phyloP scores from a whole-genome alignment of 495 filamentous ascomycete species.

The Chaetomium tenue region DNA sequence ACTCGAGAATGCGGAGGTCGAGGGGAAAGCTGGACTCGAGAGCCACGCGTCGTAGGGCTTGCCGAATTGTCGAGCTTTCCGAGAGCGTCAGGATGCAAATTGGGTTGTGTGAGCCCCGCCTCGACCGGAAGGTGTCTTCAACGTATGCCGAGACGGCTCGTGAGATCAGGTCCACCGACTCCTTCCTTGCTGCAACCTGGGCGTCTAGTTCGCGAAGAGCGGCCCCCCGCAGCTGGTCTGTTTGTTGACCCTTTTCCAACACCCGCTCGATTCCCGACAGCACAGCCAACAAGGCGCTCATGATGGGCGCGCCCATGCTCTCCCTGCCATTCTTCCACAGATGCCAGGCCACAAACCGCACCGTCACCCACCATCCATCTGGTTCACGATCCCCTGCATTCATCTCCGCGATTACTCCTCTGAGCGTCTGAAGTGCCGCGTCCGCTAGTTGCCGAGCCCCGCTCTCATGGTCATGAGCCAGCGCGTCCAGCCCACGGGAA shows the following conservation, averaged over 20 bases:
- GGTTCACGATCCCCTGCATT: constrained; percentile 13
- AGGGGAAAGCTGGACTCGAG: constrained; percentile 33
- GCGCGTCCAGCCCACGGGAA: constrained; percentile 42
- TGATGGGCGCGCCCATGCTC: constrained; percentile 62
- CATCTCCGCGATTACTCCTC: constrained; percentile 39
- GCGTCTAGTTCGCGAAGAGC: constrained; percentile 21
- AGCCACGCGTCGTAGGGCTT: constrained; percentile 31
- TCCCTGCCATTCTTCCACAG: constrained; percentile 60
- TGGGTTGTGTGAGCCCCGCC: constrained; percentile 25
- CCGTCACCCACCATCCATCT: constrained; percentile 53
- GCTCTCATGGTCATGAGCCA: constrained; percentile 55
- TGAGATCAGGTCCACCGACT: constrained; percentile 37
- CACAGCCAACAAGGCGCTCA: constrained; percentile 49
- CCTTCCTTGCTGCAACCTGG: constrained; percentile 15
- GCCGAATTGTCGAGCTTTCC: constrained; percentile 57
- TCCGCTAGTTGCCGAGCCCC: constrained; percentile 57
- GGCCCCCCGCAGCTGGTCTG: background rate
- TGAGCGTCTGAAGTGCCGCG: constrained; percentile 49
- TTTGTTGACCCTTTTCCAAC: background rate
- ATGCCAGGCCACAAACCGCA: constrained; percentile 62
- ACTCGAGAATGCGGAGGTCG: constrained; percentile 62
- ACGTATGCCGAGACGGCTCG: constrained; percentile 34
- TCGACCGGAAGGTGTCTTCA: constrained; percentile 19
- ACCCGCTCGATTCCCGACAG: constrained; percentile 37
- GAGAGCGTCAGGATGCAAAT: constrained; percentile 59